Evolutionary conservation across 768 basidiomycete species (phyloP).

Genomic region (Tylopilus plumbeoviolaceoides): DNA sequence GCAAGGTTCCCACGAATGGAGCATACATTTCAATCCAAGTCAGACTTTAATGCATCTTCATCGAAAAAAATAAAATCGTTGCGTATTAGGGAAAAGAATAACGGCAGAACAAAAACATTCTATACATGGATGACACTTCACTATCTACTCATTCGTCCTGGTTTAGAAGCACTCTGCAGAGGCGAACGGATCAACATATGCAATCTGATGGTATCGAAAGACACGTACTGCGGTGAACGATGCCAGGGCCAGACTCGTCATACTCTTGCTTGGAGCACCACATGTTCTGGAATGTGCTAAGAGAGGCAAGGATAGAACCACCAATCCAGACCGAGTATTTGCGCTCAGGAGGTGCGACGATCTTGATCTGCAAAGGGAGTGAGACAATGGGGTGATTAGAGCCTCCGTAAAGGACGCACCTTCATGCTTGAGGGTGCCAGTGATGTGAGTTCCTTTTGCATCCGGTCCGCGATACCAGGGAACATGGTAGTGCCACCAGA

Average conservation of each 20-base stretch:
- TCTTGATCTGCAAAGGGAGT: slow-evolving; percentile 59
- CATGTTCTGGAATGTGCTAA: slow-evolving; percentile 94
- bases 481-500: slow-evolving; percentile 93
- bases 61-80: background rate
- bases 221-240: slow-evolving; percentile 71
- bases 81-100: background rate
- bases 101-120: slow-evolving; percentile 17
- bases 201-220: background rate
- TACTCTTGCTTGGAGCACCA: slow-evolving; percentile 95
- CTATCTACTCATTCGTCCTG: slow-evolving; percentile 17
- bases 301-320: slow-evolving; percentile 81
- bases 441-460: slow-evolving; percentile 90
- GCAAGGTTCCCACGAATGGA: too few species aligned
- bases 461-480: slow-evolving; percentile 92
- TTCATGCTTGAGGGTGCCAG: slow-evolving; percentile 84
- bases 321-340: slow-evolving; percentile 97
- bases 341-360: slow-evolving; percentile 88
- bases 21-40: too few species aligned
- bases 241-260: slow-evolving; percentile 78
- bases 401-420: slow-evolving; percentile 32
- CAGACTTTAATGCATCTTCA: too few species aligned
- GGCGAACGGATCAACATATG: background rate
- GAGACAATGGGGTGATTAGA: background rate
- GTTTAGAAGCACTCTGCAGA: slow-evolving; percentile 26
- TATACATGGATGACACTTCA: slow-evolving; percentile 24